Evolutionary conservation across 768 basidiomycete genomes (phyloP).

Genomic region (Termitomyces titanicus): DNA sequence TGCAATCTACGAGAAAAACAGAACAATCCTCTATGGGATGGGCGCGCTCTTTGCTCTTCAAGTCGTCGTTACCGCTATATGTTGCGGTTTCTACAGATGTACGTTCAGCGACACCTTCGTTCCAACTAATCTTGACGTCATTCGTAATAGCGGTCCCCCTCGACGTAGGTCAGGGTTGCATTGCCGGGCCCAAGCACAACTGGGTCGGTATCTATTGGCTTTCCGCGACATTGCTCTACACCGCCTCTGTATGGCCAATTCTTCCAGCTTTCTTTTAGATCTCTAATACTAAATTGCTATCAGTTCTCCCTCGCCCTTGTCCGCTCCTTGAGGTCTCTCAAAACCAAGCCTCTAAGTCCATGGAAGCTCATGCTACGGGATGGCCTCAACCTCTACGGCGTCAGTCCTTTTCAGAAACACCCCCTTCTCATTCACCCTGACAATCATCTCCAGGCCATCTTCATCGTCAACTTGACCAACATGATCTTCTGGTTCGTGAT

Average conservation of each 20-base stretch:
- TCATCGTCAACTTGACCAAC: slow-evolving; percentile 78
- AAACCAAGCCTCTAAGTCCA: slow-evolving; percentile 51
- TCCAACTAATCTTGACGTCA: slow-evolving; percentile 3
- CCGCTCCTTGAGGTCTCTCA: slow-evolving; percentile 57
- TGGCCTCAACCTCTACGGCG: slow-evolving; percentile 81
- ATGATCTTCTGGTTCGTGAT: slow-evolving; percentile 87
- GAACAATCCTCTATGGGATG: slow-evolving; percentile 52
- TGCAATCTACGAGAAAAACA: slow-evolving; percentile 71
- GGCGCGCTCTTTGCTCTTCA: slow-evolving; percentile 61
- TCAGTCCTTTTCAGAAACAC: slow-evolving; percentile 26
- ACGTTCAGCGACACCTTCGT: slow-evolving; percentile 19
- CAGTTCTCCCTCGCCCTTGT: slow-evolving; percentile 59
- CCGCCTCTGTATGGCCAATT: slow-evolving; percentile 51
- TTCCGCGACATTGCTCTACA: slow-evolving; percentile 69
- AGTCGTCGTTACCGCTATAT: slow-evolving; percentile 66
- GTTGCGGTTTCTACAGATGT: slow-evolving; percentile 79
- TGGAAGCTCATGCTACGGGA: slow-evolving; percentile 93
- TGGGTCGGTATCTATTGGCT: slow-evolving; percentile 91
- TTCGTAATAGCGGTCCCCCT: slow-evolving; percentile 59
- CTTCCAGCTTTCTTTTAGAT: background rate
- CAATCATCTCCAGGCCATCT: slow-evolving; percentile 47
- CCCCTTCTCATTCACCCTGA: slow-evolving; percentile 3
- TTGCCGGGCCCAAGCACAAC: slow-evolving; percentile 73
- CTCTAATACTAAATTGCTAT: background rate
- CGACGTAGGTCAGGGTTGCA: slow-evolving; percentile 74